Base-by-base conservation (phyloP, 1,139 yeast genomes). In the Suhomyces bokatorum region DNA sequence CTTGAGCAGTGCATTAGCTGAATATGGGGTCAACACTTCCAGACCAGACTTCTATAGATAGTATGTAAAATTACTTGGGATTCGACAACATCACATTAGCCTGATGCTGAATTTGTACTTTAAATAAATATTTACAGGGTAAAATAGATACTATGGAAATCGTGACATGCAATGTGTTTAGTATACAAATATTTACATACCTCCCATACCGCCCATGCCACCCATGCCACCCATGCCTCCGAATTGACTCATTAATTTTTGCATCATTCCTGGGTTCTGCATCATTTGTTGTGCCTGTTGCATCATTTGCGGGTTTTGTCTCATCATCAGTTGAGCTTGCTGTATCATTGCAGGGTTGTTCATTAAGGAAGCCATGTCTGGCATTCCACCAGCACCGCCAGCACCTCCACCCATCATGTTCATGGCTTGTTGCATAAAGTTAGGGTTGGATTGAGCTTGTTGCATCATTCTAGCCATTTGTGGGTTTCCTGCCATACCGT, bases 11-110 rank as follows among this genome's bases (percentile, higher is more conserved):
- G 97, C 97, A 0, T 67, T 89, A 52, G 79, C 90, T 34, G 99
- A 95, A 62, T 93, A 93, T 60, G 99, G 99, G 1, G 75, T 95
- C 57, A 91, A 93, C 59, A 81, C 95, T 4, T 80, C 85, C 48
- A 77, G 97, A 54, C 98, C 99, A 0, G 98, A 91, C 53, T 95
- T 91, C 63, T 95, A 93, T 67, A 81, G 96, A 31, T 54, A 39
- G 40, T 26, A 7, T 15, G 13, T 17, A 32, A 6, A 20, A 20
- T 20, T 20, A 20, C 24, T 26, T 26, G 29, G n/a, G 29, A 26
- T 12, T 26, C 29, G 10, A 26, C n/a, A 26, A 11, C 4, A 6
- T 10, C n/a, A 12, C n/a, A 26, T 26, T 26, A 26, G 8, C 29
- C 4, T 10, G 12, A 26, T n/a, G 6, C 29, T 26, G 29, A 11